Evolutionary conservation across 163 green algal species (phyloP).

Genomic region (Chloromonas sp.): DNA sequence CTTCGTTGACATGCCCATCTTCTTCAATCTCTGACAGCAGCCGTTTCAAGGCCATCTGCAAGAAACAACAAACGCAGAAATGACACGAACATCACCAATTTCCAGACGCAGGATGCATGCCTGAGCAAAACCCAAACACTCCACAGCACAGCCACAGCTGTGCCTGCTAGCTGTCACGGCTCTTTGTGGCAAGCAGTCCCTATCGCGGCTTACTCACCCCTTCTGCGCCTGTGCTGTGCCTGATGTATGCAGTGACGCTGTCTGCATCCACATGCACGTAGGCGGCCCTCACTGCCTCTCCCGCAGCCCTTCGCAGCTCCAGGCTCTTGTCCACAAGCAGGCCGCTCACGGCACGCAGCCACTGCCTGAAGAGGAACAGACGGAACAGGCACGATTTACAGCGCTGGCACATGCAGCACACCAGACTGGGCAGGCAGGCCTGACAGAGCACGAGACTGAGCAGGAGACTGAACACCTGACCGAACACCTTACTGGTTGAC

Average conservation of each 20-base stretch:
- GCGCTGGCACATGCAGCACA: too few relatives aligned
- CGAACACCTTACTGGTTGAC: too few relatives aligned
- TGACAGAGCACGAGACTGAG: too few relatives aligned
- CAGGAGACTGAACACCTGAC: too few relatives aligned
- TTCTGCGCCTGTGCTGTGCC: background rate
- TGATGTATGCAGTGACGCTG: background rate
- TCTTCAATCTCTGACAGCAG: background rate
- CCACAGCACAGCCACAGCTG: too few relatives aligned
- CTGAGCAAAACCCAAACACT: too few relatives aligned
- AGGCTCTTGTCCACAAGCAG: background rate
- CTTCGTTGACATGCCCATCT: background rate
- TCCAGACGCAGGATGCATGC: too few relatives aligned
- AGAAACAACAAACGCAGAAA: background rate
- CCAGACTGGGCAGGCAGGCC: too few relatives aligned
- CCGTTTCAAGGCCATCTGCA: background rate
- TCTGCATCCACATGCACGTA: background rate
- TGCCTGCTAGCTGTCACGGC: too few relatives aligned
- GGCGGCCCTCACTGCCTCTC: background rate
- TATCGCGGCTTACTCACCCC: background rate
- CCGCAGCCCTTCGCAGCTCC: background rate
- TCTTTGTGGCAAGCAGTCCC: too few relatives aligned
- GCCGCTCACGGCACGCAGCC: background rate
- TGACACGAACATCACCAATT: background rate
- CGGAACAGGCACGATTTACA: too few relatives aligned
- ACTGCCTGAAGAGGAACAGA: background rate